Evolutionary conservation across 768 basidiomycete species (phyloP).

Genomic region (Pleurotus djamor): DNA sequence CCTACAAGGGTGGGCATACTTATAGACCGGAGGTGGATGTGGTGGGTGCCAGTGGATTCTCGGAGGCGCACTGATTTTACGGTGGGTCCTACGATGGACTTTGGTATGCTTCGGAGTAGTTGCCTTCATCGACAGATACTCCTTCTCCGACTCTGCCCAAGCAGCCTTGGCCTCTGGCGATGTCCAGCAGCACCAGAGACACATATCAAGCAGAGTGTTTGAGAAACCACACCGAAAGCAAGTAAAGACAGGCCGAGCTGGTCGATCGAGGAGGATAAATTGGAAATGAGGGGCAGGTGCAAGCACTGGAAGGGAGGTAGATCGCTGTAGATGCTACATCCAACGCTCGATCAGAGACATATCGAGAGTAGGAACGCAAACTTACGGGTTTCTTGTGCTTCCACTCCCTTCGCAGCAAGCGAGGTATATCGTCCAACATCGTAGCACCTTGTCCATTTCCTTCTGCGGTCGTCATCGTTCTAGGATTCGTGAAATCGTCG

Average conservation of each 20-base stretch:
- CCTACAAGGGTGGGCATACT: background rate
- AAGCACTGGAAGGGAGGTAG: constrained; percentile 44
- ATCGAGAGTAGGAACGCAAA: background rate
- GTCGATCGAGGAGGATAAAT: background rate
- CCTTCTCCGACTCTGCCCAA: constrained; percentile 35
- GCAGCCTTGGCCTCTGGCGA: constrained; percentile 35
- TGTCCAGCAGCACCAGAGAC: constrained; percentile 50
- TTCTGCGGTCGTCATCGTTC: background rate
- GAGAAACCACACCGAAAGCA: constrained; percentile 44
- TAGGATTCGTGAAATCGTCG: constrained; percentile 1
- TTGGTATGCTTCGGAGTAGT: background rate
- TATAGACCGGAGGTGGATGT: background rate
- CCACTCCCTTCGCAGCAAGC: constrained; percentile 3
- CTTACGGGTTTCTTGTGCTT: constrained; percentile 6
- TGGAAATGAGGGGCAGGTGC: constrained; percentile 27
- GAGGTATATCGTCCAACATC: constrained; percentile 6
- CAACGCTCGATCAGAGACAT: background rate
- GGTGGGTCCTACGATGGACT: background rate
- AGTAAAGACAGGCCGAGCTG: constrained; percentile 39
- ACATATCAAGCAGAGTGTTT: constrained; percentile 46
- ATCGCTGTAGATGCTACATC: constrained; percentile 37
- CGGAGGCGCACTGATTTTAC: constrained; percentile 9
- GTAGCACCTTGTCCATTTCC: background rate
- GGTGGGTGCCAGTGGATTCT: constrained; percentile 3
- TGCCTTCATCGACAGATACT: constrained; percentile 12